Percentiles rank a stretch among this genome's conserved stretches.
phyloP scores from a whole-genome alignment of 805 yeast genomes.

The Candida parachauliodes region DNA sequence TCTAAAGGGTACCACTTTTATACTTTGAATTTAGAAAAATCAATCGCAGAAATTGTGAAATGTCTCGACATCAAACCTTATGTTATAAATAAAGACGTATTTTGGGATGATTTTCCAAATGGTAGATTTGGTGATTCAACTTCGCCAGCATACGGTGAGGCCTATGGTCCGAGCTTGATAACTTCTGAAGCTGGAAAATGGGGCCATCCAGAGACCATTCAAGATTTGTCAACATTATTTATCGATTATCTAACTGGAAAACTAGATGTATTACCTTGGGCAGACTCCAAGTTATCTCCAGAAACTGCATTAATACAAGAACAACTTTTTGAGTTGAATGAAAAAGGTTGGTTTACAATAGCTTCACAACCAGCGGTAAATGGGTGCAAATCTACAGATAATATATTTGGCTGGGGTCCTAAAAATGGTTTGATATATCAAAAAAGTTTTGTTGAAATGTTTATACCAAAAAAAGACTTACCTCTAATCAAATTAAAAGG shows the following conservation, averaged over 20 bases:
- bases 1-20: conserved; percentile 86
- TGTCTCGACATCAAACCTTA: conserved; percentile 43
- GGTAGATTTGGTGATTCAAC: conserved; percentile 94
- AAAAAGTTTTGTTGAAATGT: conserved; percentile 83
- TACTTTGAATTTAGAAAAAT: conserved; percentile 86
- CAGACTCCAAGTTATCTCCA: conserved; percentile 77
- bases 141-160: conserved; percentile 97
- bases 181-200: conserved; percentile 69
- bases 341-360: conserved; percentile 73
- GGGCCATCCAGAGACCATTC: conserved; percentile 66
- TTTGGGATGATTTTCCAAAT: conserved; percentile 97
- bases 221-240: conserved; percentile 66
- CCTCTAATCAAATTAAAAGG: conserved; percentile 50
- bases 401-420: conserved; percentile 98
- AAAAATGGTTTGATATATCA: conserved; percentile 83
- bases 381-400: conserved; percentile 73
- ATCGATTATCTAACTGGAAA: conserved; percentile 70
- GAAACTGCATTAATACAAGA: conserved; percentile 94
- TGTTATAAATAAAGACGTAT: conserved; percentile 62
- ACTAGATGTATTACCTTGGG: conserved; percentile 85
- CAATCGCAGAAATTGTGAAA: conserved; percentile 75
- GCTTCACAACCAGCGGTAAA: conserved; percentile 96
- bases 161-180: conserved; percentile 90
- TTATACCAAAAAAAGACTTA: conserved; percentile 63
- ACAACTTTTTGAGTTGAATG: conserved; percentile 75